These are phyloP conservation scores for Cornus controversa DNA, from an alignment of 148 eudicot species.

Conservation along the genomic window DNA sequence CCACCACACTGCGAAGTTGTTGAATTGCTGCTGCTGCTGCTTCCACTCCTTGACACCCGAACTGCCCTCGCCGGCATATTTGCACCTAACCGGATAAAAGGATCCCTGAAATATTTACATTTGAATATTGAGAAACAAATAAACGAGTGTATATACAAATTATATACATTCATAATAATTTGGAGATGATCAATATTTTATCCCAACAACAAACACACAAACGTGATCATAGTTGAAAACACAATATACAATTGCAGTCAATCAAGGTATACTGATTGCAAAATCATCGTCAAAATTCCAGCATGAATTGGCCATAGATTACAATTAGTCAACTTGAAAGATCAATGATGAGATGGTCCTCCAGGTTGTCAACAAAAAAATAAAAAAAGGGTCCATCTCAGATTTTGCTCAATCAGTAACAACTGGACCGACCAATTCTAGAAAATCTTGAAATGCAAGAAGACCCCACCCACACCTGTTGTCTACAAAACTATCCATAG, in stretches of 20 bases:
- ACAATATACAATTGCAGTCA: neutral
- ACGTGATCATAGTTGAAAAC: neutral
- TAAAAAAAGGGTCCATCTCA: neutral
- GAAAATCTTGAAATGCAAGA: neutral
- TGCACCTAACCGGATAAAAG: conserved; percentile 18
- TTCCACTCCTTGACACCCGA: conserved; percentile 14
- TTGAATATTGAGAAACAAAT: too few relatives aligned
- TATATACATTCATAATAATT: neutral
- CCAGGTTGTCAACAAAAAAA: neutral
- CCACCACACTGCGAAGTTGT: neutral
- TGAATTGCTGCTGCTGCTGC: conserved; percentile 19
- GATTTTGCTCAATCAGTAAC: neutral
- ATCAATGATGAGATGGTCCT: neutral
- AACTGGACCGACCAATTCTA: neutral
- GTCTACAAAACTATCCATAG: neutral
- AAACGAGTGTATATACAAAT: neutral
- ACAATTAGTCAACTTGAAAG: neutral
- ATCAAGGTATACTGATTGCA: too few relatives aligned
- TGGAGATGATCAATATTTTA: neutral
- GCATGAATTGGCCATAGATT: too few relatives aligned
- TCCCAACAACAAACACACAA: too few relatives aligned
- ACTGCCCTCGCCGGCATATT: conserved; percentile 26
- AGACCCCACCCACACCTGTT: neutral
- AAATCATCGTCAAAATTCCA: too few relatives aligned
- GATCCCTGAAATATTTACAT: conserved; percentile 11